Evolutionary conservation across 2,329 filamentous ascomycete genomes (phyloP).

Genomic region (Fusarium transvaalense): DNA sequence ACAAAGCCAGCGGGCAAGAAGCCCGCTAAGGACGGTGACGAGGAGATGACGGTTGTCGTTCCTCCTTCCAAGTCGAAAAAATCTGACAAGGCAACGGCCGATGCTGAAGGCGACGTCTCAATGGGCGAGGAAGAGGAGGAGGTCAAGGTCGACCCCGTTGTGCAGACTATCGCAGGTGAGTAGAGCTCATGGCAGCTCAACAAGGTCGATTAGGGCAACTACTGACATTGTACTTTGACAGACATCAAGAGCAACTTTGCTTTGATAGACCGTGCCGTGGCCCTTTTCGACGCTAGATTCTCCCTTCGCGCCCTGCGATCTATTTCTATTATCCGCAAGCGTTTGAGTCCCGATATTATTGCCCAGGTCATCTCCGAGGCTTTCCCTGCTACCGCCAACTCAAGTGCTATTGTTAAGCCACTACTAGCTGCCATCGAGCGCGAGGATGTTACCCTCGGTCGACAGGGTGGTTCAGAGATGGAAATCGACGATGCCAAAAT

Average conservation of each 20-base stretch:
- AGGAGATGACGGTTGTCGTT: conserved; percentile 85
- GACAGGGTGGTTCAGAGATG: conserved; percentile 73
- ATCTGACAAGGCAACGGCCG: conserved; percentile 67
- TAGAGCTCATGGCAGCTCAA: conserved; percentile 6
- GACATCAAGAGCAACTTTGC: conserved; percentile 96
- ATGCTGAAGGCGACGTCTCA: conserved; percentile 76
- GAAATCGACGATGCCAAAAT: conserved; percentile 75
- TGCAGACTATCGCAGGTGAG: conserved; percentile 72
- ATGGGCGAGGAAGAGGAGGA: conserved; percentile 74
- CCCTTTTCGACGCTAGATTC: conserved; percentile 94
- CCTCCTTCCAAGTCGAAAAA: conserved; percentile 76
- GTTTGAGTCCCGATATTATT: conserved; percentile 84
- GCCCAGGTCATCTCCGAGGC: conserved; percentile 84
- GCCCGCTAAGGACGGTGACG: conserved; percentile 74
- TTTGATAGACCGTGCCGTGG: conserved; percentile 90
- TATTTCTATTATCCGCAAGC: conserved; percentile 95
- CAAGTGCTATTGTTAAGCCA: conserved; percentile 74
- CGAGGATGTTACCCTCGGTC: conserved; percentile 72
- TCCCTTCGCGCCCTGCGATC: conserved; percentile 93
- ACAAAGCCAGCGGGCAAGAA: conserved; percentile 76
- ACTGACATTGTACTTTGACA: conserved; percentile 56
- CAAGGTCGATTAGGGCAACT: conserved; percentile 5
- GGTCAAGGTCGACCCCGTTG: conserved; percentile 70
- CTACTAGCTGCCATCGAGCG: conserved; percentile 78
- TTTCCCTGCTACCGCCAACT: conserved; percentile 72